phyloP scores from a whole-genome alignment of 1,284 basidiomycete species.

The Puccinia polysora region DNA sequence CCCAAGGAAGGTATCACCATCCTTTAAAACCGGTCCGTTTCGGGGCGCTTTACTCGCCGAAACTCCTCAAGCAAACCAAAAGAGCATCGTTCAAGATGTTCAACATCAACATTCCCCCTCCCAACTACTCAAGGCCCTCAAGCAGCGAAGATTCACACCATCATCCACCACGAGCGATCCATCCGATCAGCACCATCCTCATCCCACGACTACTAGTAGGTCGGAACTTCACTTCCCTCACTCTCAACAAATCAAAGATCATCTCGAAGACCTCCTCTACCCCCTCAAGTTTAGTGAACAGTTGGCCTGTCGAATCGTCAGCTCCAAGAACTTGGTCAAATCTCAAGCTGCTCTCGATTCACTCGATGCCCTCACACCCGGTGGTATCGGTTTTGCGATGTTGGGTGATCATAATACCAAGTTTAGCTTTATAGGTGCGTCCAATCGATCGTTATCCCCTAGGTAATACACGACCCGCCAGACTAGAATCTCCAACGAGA shows the following conservation, averaged over 20 bases:
- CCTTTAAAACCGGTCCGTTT: constrained; percentile 36
- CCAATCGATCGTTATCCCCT: not conserved
- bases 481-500: not conserved
- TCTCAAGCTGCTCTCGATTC: constrained; percentile 13
- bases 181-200: not conserved
- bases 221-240: constrained; percentile 30
- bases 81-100: not conserved
- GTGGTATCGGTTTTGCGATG: constrained; percentile 19
- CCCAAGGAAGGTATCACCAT: no score
- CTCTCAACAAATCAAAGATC: constrained; percentile 16
- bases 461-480: not conserved
- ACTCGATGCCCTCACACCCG: not conserved
- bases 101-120: constrained; percentile 21
- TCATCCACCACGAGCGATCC: no score
- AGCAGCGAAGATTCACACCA: not conserved
- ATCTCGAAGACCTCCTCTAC: constrained; percentile 37
- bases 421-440: constrained; percentile 36
- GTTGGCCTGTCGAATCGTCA: constrained; percentile 38
- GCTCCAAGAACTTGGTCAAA: constrained; percentile 37
- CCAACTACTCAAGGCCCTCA: not conserved
- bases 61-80: not conserved
- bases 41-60: constrained; percentile 14
- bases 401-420: constrained; percentile 42
- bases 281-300: constrained; percentile 31
- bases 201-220: not conserved